Percentiles rank a stretch among this genome's conserved stretches.
These are phyloP conservation scores for Myxozyma sirexii DNA, from an alignment of 805 yeast genomes.

Conservation along the genomic window DNA sequence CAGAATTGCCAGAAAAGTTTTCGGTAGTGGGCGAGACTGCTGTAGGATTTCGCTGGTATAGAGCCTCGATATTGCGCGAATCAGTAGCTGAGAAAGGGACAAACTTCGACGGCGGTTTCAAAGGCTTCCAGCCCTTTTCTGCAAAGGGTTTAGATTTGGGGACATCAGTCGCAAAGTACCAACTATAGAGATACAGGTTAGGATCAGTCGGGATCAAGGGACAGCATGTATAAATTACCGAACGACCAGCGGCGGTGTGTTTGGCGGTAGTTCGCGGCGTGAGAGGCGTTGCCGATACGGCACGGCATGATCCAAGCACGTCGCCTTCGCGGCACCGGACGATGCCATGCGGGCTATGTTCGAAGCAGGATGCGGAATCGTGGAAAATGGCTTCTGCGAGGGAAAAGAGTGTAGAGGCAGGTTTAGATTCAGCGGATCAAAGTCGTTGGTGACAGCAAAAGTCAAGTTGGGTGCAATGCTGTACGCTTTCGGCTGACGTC, in stretches of 20 bases:
- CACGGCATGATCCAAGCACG: constrained; percentile 25
- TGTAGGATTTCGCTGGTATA: constrained; percentile 42
- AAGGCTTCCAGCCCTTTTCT: constrained; percentile 54
- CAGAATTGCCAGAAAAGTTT: too few species aligned
- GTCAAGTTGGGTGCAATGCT: too few species aligned
- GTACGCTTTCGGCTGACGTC: not conserved
- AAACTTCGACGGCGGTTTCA: constrained; percentile 56
- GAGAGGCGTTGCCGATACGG: constrained; percentile 31
- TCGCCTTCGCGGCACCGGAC: constrained; percentile 12
- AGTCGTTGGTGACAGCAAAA: not conserved
- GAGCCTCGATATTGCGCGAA: constrained; percentile 60
- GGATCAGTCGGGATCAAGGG: not conserved
- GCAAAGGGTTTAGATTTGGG: constrained; percentile 29
- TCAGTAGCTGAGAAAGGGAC: constrained; percentile 69
- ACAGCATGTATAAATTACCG: constrained; percentile 12
- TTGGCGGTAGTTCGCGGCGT: constrained; percentile 25
- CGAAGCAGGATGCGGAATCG: not conserved
- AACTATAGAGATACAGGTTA: constrained; percentile 6
- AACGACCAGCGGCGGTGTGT: constrained; percentile 28
- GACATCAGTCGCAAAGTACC: constrained; percentile 34
- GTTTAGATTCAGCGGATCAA: not conserved
- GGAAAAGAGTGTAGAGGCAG: not conserved
- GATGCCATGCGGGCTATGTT: constrained; percentile 11
- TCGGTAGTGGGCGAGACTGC: not conserved
- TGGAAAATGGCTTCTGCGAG: not conserved